Evolutionary conservation across 345 rosid genomes (phyloP), one percentile per base, ranked within the genome.

Genomic region (Hypericum androsaemum): DNA sequence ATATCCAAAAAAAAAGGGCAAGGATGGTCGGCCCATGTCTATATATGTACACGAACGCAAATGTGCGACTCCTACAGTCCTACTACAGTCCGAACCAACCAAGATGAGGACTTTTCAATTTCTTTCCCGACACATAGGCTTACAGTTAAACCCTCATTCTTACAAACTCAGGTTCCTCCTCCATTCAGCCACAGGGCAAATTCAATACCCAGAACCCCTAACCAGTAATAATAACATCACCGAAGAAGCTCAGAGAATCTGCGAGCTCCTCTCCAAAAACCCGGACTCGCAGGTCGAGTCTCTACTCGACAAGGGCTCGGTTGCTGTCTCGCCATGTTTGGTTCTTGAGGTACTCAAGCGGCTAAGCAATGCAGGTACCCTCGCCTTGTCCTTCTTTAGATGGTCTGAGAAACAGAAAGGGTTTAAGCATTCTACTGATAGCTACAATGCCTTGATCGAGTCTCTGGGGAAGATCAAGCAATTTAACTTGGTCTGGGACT

Each of bases 401-500:
- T 83, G 89, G 88, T 82, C 92, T 49, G 95, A 86, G 79, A 82
- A 68, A 62, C 86, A 74, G 63, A 63, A 68, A 32, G 81, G 81
- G 56, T 90, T 77, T 52, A 57, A 73, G 56, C 58, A 84, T 38
- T 60, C 52, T n/a, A 62, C 88, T 4, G 70, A 77, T 12, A 84
- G 74, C 70, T 90, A 86, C 74, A 81, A 86, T 39, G 80, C 72
- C 1, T 48, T 84, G 66, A 82, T 90, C 53, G 96, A 84, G 17
- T 73, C 96, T 32, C 73, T 84, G 40, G 95, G 90, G 6, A 90
- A 86, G 74, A 80, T 86, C 56, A 90, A 82, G 65, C 96, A 90
- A 60, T 84, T 90, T 65, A 84, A 72, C 37, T 35, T 77, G 37
- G 62, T 72, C 4, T 87, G 87, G 96, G 60, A 53, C 42, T 43